These are phyloP conservation scores for Pichia membranifaciens DNA, from an alignment of 805 yeast species.

Conservation along the genomic window DNA sequence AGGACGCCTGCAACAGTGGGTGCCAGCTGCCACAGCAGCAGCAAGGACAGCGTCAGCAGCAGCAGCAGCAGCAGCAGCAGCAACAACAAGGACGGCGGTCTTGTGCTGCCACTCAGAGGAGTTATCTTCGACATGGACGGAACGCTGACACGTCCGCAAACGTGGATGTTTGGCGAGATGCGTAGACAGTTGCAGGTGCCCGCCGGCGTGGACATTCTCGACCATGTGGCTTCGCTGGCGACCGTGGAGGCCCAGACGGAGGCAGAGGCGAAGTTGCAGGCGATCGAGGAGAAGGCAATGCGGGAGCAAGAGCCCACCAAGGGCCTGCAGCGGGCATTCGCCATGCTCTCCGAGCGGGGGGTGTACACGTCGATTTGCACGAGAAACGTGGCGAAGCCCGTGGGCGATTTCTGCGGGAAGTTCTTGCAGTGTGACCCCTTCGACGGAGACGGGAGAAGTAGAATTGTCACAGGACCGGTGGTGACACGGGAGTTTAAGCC, in stretches of 20 bases:
- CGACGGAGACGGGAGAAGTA: neutral
- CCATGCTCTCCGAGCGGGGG: slow-evolving; percentile 18
- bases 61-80: too few species aligned
- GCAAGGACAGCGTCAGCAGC: too few species aligned
- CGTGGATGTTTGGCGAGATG: slow-evolving; percentile 45
- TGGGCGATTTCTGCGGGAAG: slow-evolving; percentile 41
- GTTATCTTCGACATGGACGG: slow-evolving; percentile 79
- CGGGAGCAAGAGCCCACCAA: slow-evolving; percentile 44
- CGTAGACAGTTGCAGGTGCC: slow-evolving; percentile 41
- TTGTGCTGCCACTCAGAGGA: slow-evolving; percentile 31
- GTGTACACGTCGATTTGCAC: slow-evolving; percentile 57
- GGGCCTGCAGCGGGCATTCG: slow-evolving; percentile 42
- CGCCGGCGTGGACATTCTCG: slow-evolving; percentile 45
- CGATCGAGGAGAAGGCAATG: slow-evolving; percentile 62
- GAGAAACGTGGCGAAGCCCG: slow-evolving; percentile 51
- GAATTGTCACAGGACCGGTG: slow-evolving; percentile 37
- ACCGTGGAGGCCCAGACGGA: slow-evolving; percentile 30
- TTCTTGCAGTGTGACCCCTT: slow-evolving; percentile 37
- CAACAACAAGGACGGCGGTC: neutral
- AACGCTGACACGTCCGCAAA: slow-evolving; percentile 61
- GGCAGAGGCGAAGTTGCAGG: slow-evolving; percentile 43
- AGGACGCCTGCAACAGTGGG: neutral
- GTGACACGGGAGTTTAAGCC: slow-evolving; percentile 62
- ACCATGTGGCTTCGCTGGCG: slow-evolving; percentile 33
- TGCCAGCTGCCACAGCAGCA: too few species aligned